These are phyloP conservation scores for Paramecium sexaurelia DNA, from an alignment of 73 alveolate genomes.

Conservation along the genomic window DNA sequence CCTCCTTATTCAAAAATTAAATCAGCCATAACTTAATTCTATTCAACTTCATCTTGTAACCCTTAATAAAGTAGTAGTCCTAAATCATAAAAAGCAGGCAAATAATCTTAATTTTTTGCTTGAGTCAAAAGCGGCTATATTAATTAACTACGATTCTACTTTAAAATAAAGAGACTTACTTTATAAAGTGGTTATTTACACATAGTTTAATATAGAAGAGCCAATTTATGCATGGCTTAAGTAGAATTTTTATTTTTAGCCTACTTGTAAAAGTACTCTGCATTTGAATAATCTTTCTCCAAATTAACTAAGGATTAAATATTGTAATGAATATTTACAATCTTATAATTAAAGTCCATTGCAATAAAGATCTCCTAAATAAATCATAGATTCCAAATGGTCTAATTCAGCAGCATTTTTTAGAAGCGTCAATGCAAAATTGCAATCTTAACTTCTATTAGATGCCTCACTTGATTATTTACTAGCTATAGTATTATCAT, in stretches of 20 bases:
- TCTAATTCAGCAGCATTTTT: conserved; percentile 29
- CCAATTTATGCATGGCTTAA: conserved; percentile 29
- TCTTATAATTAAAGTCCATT: conserved; percentile 1
- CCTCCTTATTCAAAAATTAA: conserved; percentile 35
- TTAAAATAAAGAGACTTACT: background rate
- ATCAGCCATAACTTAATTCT: conserved; percentile 3
- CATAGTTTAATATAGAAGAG: conserved; percentile 8
- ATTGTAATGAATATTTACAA: background rate
- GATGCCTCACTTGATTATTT: background rate
- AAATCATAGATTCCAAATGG: background rate
- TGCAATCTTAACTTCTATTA: background rate
- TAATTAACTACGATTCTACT: background rate
- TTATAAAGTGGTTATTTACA: background rate
- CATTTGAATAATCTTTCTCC: background rate
- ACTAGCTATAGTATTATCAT: background rate
- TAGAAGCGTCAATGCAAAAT: background rate
- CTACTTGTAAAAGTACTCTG: background rate
- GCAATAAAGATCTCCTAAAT: conserved; percentile 11
- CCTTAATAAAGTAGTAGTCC: background rate
- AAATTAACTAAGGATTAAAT: background rate
- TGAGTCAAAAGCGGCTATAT: background rate
- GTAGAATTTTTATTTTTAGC: conserved; percentile 18
- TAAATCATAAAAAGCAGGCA: conserved; percentile 52
- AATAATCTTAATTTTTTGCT: conserved; percentile 37
- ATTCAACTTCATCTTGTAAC: background rate